Evolutionary conservation across 2,329 filamentous ascomycete species (phyloP).

Genomic region (Nannizzia gypsea): DNA sequence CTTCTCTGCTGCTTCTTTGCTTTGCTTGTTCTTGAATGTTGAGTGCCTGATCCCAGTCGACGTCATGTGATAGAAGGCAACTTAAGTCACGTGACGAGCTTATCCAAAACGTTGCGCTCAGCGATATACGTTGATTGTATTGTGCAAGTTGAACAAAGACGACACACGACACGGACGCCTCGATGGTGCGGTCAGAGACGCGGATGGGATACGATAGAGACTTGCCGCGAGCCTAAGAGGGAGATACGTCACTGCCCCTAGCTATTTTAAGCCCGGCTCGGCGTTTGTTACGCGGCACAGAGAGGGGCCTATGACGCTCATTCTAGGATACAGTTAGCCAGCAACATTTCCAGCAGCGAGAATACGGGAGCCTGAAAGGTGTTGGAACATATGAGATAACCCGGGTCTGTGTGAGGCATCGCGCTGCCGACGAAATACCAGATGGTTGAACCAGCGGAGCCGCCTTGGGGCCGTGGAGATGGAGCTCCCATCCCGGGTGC

Average conservation of each 20-base stretch:
- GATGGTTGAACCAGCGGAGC: constrained; percentile 1
- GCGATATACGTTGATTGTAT: too few relatives aligned
- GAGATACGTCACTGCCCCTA: neutral
- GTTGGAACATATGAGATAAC: neutral
- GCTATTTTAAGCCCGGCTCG: neutral
- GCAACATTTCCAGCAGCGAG: neutral
- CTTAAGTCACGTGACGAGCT: neutral
- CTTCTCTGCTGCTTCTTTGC: too few relatives aligned
- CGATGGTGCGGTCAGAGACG: neutral
- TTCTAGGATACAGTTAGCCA: neutral
- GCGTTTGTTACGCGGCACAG: neutral
- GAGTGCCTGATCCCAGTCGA: neutral
- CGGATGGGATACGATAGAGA: neutral
- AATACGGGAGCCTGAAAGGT: neutral
- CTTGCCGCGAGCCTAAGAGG: neutral
- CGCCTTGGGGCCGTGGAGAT: neutral
- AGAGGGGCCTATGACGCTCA: neutral
- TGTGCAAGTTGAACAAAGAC: too few relatives aligned
- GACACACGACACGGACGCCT: neutral
- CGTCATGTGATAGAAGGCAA: neutral
- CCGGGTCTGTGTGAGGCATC: neutral
- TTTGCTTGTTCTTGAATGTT: neutral
- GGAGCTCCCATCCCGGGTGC: constrained; percentile 3
- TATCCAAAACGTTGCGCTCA: neutral
- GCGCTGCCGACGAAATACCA: neutral